Base-by-base conservation (phyloP, 441 rosid species). In the Syzygium malaccense region DNA sequence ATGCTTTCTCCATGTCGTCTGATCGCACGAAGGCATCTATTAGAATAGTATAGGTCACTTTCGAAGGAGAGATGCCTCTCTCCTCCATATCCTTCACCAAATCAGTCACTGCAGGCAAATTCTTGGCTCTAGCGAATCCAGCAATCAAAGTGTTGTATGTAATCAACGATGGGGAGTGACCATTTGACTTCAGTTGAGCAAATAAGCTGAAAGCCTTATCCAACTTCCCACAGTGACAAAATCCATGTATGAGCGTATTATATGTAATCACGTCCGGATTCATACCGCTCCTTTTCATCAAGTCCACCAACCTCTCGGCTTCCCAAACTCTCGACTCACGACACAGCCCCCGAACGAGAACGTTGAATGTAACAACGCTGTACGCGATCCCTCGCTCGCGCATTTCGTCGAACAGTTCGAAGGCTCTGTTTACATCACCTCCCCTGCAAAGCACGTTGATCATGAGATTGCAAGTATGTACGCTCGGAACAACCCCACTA, bases 41-140 rank as follows among this genome's bases (percentile, higher is more conserved):
- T 37, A 94, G 85, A 66, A 94, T 94, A 1, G 99, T 95, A 54
- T 94, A 95, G 17, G 98, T 96, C 85, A 93, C 96, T 90, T 92
- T 91, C 12, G 98, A 95, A 79, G 98, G 95, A 80, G 91, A 90
- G 55, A 96, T 89, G 58, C 95, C 95, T 93, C 98, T 95, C 87
- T 94, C 98, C 91, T 94, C 96, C 98, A 97, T 96, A 92, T 97
- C 96, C 93, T 91, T 94, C 66, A 94, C 94, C 85, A 97, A 89
- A 86, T 91, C 89, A 71, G 91, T 88, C 56, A 94, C 96, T 79
- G 86, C 62, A 32, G 83, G 88, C 32, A 91, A 89, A 86, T 94
- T 92, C 87, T 94, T 92, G 23, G 92, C 92, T 54, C 87, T 95
- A 88, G 93, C 92, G 88, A 91, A 94, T 30, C 98, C 95, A 11